Conservation (phyloP, 345 rosid genomes). For the Murraya paniculata region DNA sequence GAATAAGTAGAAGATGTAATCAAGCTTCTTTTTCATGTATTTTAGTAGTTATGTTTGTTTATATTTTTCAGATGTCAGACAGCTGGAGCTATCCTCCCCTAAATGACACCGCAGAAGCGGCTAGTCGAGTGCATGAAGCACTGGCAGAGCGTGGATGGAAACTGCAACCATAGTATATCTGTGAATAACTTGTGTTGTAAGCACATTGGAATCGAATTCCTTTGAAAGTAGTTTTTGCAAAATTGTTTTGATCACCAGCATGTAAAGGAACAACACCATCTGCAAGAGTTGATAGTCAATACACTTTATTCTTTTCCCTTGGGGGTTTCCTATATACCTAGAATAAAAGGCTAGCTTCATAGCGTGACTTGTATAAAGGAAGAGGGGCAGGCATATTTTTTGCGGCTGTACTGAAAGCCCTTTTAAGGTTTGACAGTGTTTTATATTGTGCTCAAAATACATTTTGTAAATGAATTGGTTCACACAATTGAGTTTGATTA, state of each 20-base stretch:
- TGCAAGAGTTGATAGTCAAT: conserved; percentile 10
- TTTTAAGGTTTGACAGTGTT: background rate
- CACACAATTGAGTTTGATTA: background rate
- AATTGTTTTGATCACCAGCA: conserved; percentile 12
- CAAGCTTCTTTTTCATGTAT: conserved; percentile 1
- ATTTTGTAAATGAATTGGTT: conserved; percentile 12
- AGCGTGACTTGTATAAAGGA: conserved; percentile 36
- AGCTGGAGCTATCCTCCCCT: conserved; percentile 97
- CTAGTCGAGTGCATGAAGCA: conserved; percentile 56
- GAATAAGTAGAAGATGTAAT: background rate
- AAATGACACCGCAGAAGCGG: conserved; percentile 89
- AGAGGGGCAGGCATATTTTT: conserved; percentile 22
- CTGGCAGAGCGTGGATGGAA: conserved; percentile 88
- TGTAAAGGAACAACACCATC: conserved; percentile 12
- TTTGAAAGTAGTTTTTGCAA: background rate
- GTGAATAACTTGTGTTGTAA: conserved; percentile 27
- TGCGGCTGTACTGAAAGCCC: background rate
- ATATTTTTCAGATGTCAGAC: conserved; percentile 61
- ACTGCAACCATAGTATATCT: conserved; percentile 42
- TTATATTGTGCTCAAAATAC: background rate
- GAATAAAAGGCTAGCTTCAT: conserved; percentile 24
- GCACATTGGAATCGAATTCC: conserved; percentile 12
- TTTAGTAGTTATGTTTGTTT: background rate
- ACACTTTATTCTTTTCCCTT: conserved; percentile 7
- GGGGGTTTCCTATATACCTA: conserved; percentile 16